Evolutionary conservation across 2,329 filamentous ascomycete genomes (phyloP).

Genomic region (Fusarium coffeatum): DNA sequence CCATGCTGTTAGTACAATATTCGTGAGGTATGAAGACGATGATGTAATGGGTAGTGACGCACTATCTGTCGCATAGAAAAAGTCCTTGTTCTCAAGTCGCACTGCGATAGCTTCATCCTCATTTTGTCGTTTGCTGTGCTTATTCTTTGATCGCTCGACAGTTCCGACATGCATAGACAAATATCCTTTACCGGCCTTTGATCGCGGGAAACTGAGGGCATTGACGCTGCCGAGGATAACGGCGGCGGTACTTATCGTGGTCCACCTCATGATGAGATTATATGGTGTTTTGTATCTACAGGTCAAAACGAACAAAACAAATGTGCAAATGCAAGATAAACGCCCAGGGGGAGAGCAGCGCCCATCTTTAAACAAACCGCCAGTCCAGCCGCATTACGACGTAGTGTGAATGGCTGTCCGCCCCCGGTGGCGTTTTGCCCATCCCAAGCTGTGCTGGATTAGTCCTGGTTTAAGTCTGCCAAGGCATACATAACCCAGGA

Average conservation of each 20-base stretch:
- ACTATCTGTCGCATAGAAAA: constrained; percentile 56
- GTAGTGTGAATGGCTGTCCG: not conserved
- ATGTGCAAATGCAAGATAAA: not conserved
- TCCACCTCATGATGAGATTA: constrained; percentile 43
- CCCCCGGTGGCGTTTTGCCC: constrained; percentile 18
- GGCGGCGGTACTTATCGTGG: constrained; percentile 30
- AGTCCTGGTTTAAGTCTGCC: constrained; percentile 9
- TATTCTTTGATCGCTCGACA: constrained; percentile 44
- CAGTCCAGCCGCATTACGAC: not conserved
- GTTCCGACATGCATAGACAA: constrained; percentile 53
- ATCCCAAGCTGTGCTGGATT: constrained; percentile 15
- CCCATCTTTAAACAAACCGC: constrained; percentile 20
- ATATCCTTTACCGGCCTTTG: constrained; percentile 52
- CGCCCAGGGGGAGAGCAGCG: not conserved
- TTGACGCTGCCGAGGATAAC: constrained; percentile 32
- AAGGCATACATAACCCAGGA: constrained; percentile 1
- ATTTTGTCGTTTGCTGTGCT: constrained; percentile 38
- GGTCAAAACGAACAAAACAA: not conserved
- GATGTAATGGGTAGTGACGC: constrained; percentile 37
- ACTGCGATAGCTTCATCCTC: constrained; percentile 47
- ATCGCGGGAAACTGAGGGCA: constrained; percentile 46
- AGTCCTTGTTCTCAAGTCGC: constrained; percentile 52
- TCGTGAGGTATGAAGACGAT: not conserved
- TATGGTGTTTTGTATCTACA: constrained; percentile 10
- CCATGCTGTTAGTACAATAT: not conserved